Conservation (phyloP, 495 filamentous ascomycete genomes). For the Aspergillus sparsus region DNA sequence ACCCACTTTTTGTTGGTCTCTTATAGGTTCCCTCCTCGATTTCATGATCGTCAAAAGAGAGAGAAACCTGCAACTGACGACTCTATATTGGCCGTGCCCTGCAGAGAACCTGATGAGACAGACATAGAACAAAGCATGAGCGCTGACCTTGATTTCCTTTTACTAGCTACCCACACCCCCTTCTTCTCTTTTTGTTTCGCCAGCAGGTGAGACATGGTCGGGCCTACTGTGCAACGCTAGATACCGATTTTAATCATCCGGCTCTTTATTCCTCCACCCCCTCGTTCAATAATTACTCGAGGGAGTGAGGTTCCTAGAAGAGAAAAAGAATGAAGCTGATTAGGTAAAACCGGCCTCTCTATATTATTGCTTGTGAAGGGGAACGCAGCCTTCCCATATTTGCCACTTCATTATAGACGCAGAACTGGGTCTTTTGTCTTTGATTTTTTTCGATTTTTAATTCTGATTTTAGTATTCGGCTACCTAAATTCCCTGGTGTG, state of each 20-base stretch:
- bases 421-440: neutral
- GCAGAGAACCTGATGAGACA: constrained; percentile 21
- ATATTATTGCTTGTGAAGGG: neutral
- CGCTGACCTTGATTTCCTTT: constrained; percentile 1
- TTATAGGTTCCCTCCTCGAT: constrained; percentile 6
- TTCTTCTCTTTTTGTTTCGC: constrained; percentile 1
- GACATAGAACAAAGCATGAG: constrained; percentile 22
- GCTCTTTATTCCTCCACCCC: neutral
- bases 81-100: constrained; percentile 15
- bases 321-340: neutral
- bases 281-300: too few relatives aligned
- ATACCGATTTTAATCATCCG: constrained; percentile 8
- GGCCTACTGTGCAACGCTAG: constrained; percentile 7
- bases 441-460: neutral
- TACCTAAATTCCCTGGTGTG: neutral
- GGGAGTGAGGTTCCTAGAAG: constrained; percentile 1
- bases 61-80: constrained; percentile 12
- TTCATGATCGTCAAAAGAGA: constrained; percentile 10
- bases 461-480: neutral
- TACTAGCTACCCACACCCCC: too few relatives aligned
- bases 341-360: neutral
- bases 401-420: neutral
- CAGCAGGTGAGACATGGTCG: constrained; percentile 21
- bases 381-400: neutral
- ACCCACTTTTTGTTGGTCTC: constrained; percentile 12